Base-by-base conservation (phyloP, 495 filamentous ascomycete genomes). In the Collariella sp. region DNA sequence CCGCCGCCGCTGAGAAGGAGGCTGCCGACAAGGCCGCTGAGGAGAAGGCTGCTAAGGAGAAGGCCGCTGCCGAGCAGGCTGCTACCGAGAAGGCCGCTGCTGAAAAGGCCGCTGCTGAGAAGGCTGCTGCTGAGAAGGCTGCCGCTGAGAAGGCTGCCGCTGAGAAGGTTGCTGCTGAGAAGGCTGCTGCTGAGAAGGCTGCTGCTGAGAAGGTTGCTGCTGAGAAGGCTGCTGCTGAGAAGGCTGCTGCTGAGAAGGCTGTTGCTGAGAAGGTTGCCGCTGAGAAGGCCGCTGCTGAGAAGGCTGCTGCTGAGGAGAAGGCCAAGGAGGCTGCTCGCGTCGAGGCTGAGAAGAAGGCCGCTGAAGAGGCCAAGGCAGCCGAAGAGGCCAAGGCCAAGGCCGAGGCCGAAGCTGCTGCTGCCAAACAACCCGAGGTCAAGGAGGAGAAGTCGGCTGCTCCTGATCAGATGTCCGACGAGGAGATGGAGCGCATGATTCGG, bases 81-180 rank as follows among this genome's bases (percentile, higher is more conserved):
- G 68, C 71, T 20, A 63, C 73, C 3, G 63, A 74, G 22, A 73
- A 77, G 55, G 63, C 70, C 7, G 72, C 77, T 54, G 68, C 67
- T 5, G 69, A 68, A 38, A 54, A 75, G 61, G 69, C 74, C 23
- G 66, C 62, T 12, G 70, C 55, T 0, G 70, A 71, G 51, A 61
- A 61, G 46, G 50, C 49, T 15, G 55, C 44, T n/a, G 70, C 72
- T n/a, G 69, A 74, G 12, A 62, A 62, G n/a, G 67, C 70, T 13
- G 58, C 57, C n/a, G 63, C 59, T 9, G 55, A 62, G 49, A 74
- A 87, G 70, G 78, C 80, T 60, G 83, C 85, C 46, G 74, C 79
- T 58, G 72, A 76, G 20, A 73, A 76, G 19, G 79, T 74, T 24
- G 83, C 82, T 35, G 84, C 91, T 64, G 77, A 79, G 46, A 83